phyloP scores from a whole-genome alignment of 441 rosid genomes.

The Erysimum pusillum region DNA sequence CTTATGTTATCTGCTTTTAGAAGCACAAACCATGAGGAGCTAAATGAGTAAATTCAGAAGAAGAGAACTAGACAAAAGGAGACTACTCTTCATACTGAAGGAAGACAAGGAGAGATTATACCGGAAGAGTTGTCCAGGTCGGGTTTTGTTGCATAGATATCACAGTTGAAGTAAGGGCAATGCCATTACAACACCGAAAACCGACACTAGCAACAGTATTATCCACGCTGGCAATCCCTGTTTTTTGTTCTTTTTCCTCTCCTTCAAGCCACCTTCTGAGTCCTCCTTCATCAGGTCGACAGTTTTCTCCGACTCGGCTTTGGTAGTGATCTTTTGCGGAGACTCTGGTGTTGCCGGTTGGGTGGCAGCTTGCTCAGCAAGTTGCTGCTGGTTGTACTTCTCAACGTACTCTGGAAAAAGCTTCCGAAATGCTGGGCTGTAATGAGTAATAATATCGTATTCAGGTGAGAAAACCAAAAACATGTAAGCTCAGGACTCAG shows the following conservation, averaged over 20 bases:
- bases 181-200: slow-evolving; percentile 92
- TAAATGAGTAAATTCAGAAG: slow-evolving; percentile 32
- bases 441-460: slow-evolving; percentile 22
- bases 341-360: slow-evolving; percentile 54
- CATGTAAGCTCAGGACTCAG: not conserved
- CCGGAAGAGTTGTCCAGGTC: slow-evolving; percentile 19
- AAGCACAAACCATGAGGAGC: slow-evolving; percentile 41
- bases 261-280: slow-evolving; percentile 46
- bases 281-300: slow-evolving; percentile 29
- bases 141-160: slow-evolving; percentile 39
- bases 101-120: slow-evolving; percentile 11
- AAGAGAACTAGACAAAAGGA: slow-evolving; percentile 41
- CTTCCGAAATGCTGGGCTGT: slow-evolving; percentile 88
- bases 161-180: slow-evolving; percentile 92
- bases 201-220: slow-evolving; percentile 81
- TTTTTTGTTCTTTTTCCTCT: slow-evolving; percentile 60
- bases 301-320: slow-evolving; percentile 47
- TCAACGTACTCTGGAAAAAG: slow-evolving; percentile 94
- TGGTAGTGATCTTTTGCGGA: slow-evolving; percentile 51
- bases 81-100: slow-evolving; percentile 39
- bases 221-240: slow-evolving; percentile 85
- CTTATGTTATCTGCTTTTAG: slow-evolving; percentile 33
- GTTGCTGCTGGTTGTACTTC: slow-evolving; percentile 73
- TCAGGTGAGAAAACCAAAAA: not conserved
- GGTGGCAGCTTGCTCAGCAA: slow-evolving; percentile 57